A percentile compares a stretch with the other conserved stretches of the same genome.
These are phyloP conservation scores for Croton setiger DNA, from an alignment of 441 rosid genomes.

Conservation along the genomic window DNA sequence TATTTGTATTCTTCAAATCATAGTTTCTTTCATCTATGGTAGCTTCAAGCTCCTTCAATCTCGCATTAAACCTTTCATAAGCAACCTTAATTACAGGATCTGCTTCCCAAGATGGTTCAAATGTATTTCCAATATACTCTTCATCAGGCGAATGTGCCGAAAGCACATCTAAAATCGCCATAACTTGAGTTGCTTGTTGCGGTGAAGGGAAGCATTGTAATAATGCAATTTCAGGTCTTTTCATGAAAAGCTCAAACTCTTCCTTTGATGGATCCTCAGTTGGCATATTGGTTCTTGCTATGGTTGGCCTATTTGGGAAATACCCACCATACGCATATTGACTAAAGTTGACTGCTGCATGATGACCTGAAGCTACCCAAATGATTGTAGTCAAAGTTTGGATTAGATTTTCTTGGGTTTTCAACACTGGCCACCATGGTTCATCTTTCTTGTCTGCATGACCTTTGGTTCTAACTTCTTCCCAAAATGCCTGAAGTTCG, in stretches of 20 bases:
- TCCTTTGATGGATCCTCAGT: slow-evolving; percentile 37
- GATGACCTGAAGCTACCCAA: slow-evolving; percentile 56
- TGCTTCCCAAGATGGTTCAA: slow-evolving; percentile 47
- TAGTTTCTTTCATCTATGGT: slow-evolving; percentile 35
- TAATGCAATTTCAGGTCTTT: neutral
- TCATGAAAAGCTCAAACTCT: slow-evolving; percentile 34
- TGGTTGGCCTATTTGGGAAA: slow-evolving; percentile 62
- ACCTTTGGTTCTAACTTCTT: slow-evolving; percentile 29
- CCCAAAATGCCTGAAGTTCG: slow-evolving; percentile 39
- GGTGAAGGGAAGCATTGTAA: slow-evolving; percentile 48
- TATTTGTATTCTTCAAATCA: slow-evolving; percentile 28
- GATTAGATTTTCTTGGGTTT: slow-evolving; percentile 35
- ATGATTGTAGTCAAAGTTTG: slow-evolving; percentile 41
- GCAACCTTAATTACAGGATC: slow-evolving; percentile 45
- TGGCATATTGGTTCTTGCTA: slow-evolving; percentile 49
- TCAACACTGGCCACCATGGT: slow-evolving; percentile 36
- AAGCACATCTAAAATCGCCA: slow-evolving; percentile 49
- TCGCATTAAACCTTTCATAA: slow-evolving; percentile 42
- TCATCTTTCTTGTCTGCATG: slow-evolving; percentile 36
- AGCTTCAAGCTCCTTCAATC: slow-evolving; percentile 38
- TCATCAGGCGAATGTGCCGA: slow-evolving; percentile 68
- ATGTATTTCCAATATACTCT: slow-evolving; percentile 55
- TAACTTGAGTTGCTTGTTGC: slow-evolving; percentile 50
- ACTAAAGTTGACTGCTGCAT: slow-evolving; percentile 55
- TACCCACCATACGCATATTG: slow-evolving; percentile 57